Evolutionary conservation across 2,329 filamentous ascomycete species (phyloP).

Genomic region (Aureobasidium mangrovei): DNA sequence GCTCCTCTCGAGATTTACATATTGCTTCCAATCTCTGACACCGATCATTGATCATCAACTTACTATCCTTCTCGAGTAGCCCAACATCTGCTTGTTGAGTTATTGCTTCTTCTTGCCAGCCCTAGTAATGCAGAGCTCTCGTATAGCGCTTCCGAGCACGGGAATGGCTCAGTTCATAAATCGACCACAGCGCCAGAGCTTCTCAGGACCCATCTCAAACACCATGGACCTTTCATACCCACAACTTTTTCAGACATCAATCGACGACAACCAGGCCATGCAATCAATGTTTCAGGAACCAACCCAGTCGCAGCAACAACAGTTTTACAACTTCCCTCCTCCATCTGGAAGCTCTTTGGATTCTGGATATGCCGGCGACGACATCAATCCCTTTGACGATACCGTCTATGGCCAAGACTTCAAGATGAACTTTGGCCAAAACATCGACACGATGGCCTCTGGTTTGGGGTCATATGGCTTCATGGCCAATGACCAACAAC

Average conservation of each 20-base stretch:
- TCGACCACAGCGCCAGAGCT: constrained; percentile 2
- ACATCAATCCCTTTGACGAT: constrained; percentile 9
- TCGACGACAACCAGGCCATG: neutral
- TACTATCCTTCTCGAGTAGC: neutral
- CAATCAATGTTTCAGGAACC: neutral
- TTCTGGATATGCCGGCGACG: constrained; percentile 11
- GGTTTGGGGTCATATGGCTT: neutral
- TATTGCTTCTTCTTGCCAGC: neutral
- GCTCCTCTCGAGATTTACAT: neutral
- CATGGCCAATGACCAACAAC: neutral
- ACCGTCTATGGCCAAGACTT: neutral
- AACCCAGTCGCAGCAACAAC: neutral
- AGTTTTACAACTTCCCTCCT: neutral
- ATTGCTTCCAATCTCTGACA: neutral
- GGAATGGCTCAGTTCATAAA: neutral
- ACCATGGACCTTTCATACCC: neutral
- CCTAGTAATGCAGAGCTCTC: neutral
- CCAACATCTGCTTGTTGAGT: constrained; percentile 2
- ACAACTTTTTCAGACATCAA: neutral
- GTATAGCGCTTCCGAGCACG: neutral
- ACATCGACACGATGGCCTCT: neutral
- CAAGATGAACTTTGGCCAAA: neutral
- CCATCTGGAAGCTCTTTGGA: constrained; percentile 11
- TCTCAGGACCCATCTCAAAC: neutral
- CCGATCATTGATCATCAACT: neutral